These are phyloP conservation scores for Centrapalus pauciflorus DNA, from an alignment of 129 eudicot species.

Conservation along the genomic window DNA sequence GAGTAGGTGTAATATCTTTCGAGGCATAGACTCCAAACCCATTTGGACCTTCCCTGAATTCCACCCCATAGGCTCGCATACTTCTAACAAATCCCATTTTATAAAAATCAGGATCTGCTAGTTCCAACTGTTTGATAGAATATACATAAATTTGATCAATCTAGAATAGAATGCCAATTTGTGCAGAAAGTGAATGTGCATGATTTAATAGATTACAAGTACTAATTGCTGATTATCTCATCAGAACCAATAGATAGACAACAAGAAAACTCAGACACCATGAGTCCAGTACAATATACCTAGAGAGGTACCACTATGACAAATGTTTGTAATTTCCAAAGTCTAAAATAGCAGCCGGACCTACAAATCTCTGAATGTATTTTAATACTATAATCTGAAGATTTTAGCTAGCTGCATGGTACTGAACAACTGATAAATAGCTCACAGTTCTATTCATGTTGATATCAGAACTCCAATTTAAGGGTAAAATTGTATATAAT, in stretches of 20 bases:
- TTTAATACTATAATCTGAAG: too few relatives aligned
- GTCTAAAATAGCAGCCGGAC: too few relatives aligned
- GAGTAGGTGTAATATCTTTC: constrained; percentile 73
- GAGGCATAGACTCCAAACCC: constrained; percentile 93
- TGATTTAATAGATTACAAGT: not conserved
- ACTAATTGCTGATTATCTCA: not conserved
- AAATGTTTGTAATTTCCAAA: too few relatives aligned
- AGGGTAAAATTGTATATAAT: too few relatives aligned
- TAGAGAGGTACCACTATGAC: too few relatives aligned
- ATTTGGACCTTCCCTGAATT: constrained; percentile 92
- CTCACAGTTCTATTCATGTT: too few relatives aligned
- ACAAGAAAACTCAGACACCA: not conserved
- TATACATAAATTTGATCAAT: not conserved
- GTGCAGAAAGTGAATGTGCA: not conserved
- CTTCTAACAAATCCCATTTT: constrained; percentile 85
- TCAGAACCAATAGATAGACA: not conserved
- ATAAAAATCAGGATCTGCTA: constrained; percentile 90
- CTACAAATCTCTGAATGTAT: too few relatives aligned
- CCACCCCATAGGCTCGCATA: constrained; percentile 91
- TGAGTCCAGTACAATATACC: too few relatives aligned
- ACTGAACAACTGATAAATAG: too few relatives aligned
- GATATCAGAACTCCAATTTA: too few relatives aligned
- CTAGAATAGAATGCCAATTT: not conserved
- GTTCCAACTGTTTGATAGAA: constrained; percentile 57
- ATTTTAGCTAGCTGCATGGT: too few relatives aligned